Percentiles rank a stretch among this genome's conserved stretches.
phyloP scores from a whole-genome alignment of 495 filamentous ascomycete species.

The Lepidopterella palustris region DNA sequence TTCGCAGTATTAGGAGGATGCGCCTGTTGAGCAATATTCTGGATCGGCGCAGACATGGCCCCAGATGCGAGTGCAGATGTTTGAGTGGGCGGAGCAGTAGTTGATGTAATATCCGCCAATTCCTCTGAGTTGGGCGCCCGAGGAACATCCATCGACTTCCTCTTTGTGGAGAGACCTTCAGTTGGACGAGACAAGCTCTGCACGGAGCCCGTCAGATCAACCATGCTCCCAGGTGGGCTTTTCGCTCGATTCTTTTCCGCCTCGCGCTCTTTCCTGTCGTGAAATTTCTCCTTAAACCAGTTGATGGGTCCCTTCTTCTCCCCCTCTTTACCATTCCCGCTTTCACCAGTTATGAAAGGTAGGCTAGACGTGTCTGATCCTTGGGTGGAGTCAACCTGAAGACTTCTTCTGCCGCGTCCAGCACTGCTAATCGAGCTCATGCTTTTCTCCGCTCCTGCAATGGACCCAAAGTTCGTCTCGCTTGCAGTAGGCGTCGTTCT shows the following conservation, averaged over 20 bases:
- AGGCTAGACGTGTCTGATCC: constrained; percentile 10
- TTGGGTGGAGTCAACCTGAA: constrained; percentile 50
- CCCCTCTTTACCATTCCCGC: constrained; percentile 40
- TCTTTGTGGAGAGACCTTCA: constrained; percentile 18
- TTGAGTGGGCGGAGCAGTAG: background rate
- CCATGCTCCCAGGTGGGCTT: constrained; percentile 41
- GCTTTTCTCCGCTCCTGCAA: constrained; percentile 60
- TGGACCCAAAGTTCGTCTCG: constrained; percentile 48
- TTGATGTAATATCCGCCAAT: background rate
- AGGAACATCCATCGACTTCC: constrained; percentile 29
- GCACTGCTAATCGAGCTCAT: constrained; percentile 57
- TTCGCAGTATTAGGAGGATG: too few species aligned
- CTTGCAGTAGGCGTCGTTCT: constrained; percentile 25
- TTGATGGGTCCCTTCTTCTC: constrained; percentile 67
- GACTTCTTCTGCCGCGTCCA: constrained; percentile 46
- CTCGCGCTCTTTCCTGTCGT: constrained; percentile 59
- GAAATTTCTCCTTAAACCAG: constrained; percentile 80
- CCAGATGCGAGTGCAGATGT: too few species aligned
- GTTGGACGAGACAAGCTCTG: constrained; percentile 4
- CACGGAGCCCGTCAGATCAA: constrained; percentile 14
- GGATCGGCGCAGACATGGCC: too few species aligned
- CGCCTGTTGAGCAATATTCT: background rate
- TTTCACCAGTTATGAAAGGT: background rate
- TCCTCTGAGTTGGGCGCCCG: constrained; percentile 6
- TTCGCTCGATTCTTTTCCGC: constrained; percentile 50